Evolutionary conservation across 306 rosid species (phyloP).

Genomic region (Cicer chorassanicum): DNA sequence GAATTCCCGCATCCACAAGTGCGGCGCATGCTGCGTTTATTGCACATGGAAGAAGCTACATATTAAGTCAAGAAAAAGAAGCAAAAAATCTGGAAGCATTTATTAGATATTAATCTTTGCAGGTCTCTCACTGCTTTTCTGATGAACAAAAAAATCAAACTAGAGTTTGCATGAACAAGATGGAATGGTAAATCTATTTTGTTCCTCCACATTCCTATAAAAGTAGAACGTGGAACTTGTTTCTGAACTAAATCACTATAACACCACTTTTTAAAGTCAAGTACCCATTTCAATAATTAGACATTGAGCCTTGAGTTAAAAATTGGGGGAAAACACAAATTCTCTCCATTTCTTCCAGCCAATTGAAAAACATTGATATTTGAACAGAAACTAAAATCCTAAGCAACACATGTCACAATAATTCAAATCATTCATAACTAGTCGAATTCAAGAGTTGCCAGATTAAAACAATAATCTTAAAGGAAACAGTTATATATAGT

Average conservation of each 20-base stretch:
- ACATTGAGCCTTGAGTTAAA: conserved; percentile 6
- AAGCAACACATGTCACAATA: conserved; percentile 6
- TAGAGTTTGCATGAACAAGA: not conserved
- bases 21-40: conserved; percentile 95
- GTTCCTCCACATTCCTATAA: conserved; percentile 10
- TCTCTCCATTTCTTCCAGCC: conserved; percentile 16
- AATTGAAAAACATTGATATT: not conserved
- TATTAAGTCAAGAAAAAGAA: conserved; percentile 58
- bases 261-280: conserved; percentile 28
- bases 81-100: conserved; percentile 37
- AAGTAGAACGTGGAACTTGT: not conserved
- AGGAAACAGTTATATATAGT: conserved; percentile 11
- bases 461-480: conserved; percentile 10
- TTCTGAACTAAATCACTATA: conserved; percentile 3
- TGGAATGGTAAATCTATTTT: conserved; percentile 26
- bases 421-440: not conserved
- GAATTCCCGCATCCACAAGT: conserved; percentile 90
- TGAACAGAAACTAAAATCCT: conserved; percentile 31
- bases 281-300: not conserved
- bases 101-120: conserved; percentile 18
- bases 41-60: conserved; percentile 92
- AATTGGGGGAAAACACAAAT: not conserved
- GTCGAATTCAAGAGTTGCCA: not conserved
- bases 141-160: conserved; percentile 29
- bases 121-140: not conserved